Percentiles rank a stretch among this genome's conserved stretches.
Evolutionary conservation across 768 basidiomycete genomes (phyloP).

Genomic region (Galerina marginata): DNA sequence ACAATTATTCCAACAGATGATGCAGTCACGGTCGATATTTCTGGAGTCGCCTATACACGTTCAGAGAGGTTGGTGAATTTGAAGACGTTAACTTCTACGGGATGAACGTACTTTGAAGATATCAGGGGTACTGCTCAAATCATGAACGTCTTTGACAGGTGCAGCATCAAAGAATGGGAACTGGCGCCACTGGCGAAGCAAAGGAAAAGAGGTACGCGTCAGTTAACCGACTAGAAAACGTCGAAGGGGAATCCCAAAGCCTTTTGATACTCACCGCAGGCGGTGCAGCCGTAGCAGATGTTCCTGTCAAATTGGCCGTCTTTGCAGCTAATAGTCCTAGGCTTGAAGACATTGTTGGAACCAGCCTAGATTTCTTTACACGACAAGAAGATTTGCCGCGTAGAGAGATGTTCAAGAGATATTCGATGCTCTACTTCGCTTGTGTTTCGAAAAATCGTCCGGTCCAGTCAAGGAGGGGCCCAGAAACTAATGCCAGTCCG

Average conservation of each 20-base stretch:
- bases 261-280: conserved; percentile 35
- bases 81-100: neutral
- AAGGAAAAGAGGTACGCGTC: neutral
- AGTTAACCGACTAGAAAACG: neutral
- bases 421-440: no score
- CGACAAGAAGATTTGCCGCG: no score
- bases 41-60: conserved; percentile 55
- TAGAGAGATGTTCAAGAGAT: no score
- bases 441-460: no score
- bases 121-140: conserved; percentile 75
- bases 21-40: conserved; percentile 72
- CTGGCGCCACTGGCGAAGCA: conserved; percentile 71
- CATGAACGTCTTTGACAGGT: conserved; percentile 79
- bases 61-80: neutral
- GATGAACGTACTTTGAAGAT: conserved; percentile 68
- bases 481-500: no score
- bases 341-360: conserved; percentile 33
- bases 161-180: conserved; percentile 89
- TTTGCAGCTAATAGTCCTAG: conserved; percentile 31
- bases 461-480: no score
- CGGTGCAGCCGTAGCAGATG: conserved; percentile 30
- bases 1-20: conserved; percentile 74
- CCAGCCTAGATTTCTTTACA: neutral
- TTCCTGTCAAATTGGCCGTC: conserved; percentile 26
- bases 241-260: neutral